phyloP scores from a whole-genome alignment of 2,329 filamentous ascomycete species.

The Phoma sp. region DNA sequence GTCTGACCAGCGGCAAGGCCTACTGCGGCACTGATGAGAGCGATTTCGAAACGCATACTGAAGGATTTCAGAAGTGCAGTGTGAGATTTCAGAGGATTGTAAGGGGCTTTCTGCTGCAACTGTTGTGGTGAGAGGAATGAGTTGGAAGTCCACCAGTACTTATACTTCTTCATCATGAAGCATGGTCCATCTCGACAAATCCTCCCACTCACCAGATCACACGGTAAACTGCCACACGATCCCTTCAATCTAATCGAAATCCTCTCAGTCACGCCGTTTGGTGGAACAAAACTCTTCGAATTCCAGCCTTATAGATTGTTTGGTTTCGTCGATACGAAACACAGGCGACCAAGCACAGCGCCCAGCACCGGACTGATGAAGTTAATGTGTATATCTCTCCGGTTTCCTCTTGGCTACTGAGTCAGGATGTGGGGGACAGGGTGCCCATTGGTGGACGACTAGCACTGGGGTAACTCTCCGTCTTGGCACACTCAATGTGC shows the following conservation, averaged over 20 bases:
- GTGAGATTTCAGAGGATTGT: too few species aligned
- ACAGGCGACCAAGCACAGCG: not conserved
- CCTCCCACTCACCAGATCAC: too few species aligned
- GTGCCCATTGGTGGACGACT: constrained; percentile 3
- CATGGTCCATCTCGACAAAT: too few species aligned
- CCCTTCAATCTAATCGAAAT: not conserved
- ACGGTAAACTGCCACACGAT: too few species aligned
- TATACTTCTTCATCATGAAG: not conserved
- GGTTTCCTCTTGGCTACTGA: not conserved
- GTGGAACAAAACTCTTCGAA: constrained; percentile 1
- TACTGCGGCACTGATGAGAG: constrained; percentile 42
- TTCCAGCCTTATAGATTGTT: not conserved
- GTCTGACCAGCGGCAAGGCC: constrained; percentile 27
- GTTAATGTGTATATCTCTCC: not conserved
- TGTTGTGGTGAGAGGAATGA: not conserved
- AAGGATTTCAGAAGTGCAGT: too few species aligned
- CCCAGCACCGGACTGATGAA: not conserved
- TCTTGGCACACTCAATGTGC: constrained; percentile 13
- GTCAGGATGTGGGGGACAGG: not conserved
- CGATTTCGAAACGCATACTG: constrained; percentile 13
- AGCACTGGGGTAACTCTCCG: constrained; percentile 7
- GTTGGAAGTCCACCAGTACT: not conserved
- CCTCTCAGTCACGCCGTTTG: not conserved
- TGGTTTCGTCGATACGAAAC: not conserved
- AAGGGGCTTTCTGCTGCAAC: not conserved